Evolutionary conservation across 164 flowering plant species (phyloP).

Genomic region (Akebia trifoliata): DNA sequence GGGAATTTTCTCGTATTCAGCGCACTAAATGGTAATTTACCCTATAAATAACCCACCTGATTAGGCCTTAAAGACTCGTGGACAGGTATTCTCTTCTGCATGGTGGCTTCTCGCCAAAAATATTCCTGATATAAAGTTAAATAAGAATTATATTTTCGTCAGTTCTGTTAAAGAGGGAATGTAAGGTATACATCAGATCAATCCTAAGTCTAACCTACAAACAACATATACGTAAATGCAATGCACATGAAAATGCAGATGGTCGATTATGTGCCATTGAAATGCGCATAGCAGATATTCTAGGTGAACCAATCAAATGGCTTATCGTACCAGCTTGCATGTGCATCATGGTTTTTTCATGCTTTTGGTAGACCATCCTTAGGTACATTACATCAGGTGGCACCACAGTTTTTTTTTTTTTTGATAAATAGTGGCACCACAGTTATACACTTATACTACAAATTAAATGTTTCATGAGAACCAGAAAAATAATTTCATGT

Average conservation of each 20-base stretch:
- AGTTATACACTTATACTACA: neutral
- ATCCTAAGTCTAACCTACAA: neutral
- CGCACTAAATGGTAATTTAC: no score
- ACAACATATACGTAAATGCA: neutral
- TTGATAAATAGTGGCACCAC: neutral
- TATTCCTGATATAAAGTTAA: slow-evolving; percentile 23
- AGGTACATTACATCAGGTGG: no score
- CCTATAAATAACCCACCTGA: slow-evolving; percentile 28
- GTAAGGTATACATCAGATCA: neutral
- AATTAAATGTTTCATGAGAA: neutral
- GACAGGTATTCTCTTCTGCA: slow-evolving; percentile 21
- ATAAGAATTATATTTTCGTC: neutral
- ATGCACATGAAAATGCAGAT: neutral
- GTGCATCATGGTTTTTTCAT: no score
- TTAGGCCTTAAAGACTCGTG: slow-evolving; percentile 16
- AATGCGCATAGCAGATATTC: neutral
- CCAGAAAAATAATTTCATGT: slow-evolving; percentile 14
- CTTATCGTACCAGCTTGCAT: no score
- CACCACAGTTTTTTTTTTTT: no score
- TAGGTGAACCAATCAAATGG: no score
- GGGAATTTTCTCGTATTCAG: no score
- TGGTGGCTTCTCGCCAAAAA: slow-evolving; percentile 22
- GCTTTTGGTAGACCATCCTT: no score
- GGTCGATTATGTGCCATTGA: no score
- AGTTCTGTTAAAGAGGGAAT: neutral